Conservation (phyloP, 805 yeast species). For the Yarrowia bubula region DNA sequence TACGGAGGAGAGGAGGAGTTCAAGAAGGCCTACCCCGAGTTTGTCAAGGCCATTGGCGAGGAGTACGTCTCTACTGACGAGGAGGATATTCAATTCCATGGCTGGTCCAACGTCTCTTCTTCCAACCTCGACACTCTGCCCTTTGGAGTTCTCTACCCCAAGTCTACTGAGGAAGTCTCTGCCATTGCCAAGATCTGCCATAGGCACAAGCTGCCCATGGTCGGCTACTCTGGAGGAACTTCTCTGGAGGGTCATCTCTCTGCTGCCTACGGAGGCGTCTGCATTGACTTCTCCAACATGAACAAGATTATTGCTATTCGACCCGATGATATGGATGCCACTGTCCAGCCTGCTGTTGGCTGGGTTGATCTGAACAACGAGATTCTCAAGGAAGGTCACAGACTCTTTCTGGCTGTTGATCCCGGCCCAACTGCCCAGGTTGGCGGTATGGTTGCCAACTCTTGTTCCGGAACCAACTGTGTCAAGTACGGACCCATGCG, state of each 20-base stretch:
- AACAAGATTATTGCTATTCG: constrained; percentile 55
- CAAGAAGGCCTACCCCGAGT: constrained; percentile 48
- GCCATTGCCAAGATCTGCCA: constrained; percentile 60
- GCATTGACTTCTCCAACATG: constrained; percentile 61
- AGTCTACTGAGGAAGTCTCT: constrained; percentile 64
- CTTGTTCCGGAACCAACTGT: constrained; percentile 80
- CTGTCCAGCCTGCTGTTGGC: constrained; percentile 75
- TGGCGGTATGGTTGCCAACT: constrained; percentile 75
- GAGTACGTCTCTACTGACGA: constrained; percentile 46
- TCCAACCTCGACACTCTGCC: constrained; percentile 45
- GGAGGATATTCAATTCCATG: constrained; percentile 35
- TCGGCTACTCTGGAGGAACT: constrained; percentile 78
- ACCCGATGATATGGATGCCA: constrained; percentile 64
- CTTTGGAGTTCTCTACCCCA: constrained; percentile 57
- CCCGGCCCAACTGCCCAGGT: constrained; percentile 79
- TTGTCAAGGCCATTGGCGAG: constrained; percentile 49
- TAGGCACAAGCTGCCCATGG: constrained; percentile 60
- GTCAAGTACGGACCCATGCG: constrained; percentile 77
- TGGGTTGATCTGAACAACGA: constrained; percentile 69
- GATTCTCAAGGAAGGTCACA: constrained; percentile 44
- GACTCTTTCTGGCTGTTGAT: constrained; percentile 70
- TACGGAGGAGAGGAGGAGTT: constrained; percentile 41
- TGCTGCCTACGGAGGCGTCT: constrained; percentile 63
- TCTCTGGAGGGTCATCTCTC: constrained; percentile 80
- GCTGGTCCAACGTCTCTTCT: constrained; percentile 37